Evolutionary conservation across 768 basidiomycete genomes (phyloP).

Genomic region (Boletus rubroflammeus): DNA sequence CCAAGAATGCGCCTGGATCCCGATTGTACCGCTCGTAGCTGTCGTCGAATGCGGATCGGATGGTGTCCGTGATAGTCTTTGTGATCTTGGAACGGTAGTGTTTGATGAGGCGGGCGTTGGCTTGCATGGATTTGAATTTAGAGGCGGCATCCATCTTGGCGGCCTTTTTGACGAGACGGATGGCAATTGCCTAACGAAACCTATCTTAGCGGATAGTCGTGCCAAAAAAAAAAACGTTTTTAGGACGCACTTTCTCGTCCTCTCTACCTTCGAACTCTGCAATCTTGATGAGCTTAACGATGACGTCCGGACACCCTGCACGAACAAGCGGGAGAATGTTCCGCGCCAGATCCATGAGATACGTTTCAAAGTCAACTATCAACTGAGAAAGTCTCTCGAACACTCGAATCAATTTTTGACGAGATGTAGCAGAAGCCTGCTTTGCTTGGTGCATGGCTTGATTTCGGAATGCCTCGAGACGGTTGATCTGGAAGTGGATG

Average conservation of each 20-base stretch:
- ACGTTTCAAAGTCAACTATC: conserved; percentile 79
- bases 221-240: not conserved
- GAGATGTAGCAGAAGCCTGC: conserved; percentile 63
- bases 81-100: conserved; percentile 90
- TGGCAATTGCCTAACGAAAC: conserved; percentile 73
- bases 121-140: conserved; percentile 91
- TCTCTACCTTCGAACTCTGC: conserved; percentile 89
- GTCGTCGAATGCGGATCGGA: conserved; percentile 65
- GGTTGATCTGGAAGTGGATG: conserved; percentile 88
- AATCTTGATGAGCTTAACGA: conserved; percentile 90
- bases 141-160: conserved; percentile 90
- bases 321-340: conserved; percentile 79
- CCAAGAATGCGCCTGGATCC: conserved; percentile 71
- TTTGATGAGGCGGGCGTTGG: conserved; percentile 89
- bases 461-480: conserved; percentile 91
- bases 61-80: conserved; percentile 75
- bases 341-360: conserved; percentile 72
- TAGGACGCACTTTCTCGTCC: conserved; percentile 80
- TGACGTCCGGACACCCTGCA: conserved; percentile 76
- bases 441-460: conserved; percentile 94
- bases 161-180: conserved; percentile 90
- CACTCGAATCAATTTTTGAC: conserved; percentile 66
- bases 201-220: not conserved
- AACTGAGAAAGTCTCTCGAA: conserved; percentile 84
- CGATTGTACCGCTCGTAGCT: conserved; percentile 60